Evolutionary conservation across 352 stramenopile genomes (phyloP).

Genomic region (Phytophthora citrophthora): DNA sequence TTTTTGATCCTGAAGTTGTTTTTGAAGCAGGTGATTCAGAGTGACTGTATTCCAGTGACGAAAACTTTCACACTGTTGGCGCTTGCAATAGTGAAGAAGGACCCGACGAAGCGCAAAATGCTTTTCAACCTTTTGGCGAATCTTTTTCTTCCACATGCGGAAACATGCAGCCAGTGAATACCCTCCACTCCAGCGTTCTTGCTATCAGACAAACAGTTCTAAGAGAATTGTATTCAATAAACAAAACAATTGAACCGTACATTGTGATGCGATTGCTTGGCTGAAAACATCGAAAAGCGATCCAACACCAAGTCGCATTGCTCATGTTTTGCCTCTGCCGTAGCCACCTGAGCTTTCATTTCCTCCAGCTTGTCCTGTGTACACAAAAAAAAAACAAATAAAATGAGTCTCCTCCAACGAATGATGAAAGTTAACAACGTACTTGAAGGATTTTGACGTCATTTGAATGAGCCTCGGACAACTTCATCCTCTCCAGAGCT

Average conservation of each 20-base stretch:
- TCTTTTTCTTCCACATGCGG: conserved; percentile 32
- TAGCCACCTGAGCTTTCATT: conserved; percentile 31
- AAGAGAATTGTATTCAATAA: not conserved
- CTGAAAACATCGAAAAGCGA: conserved; percentile 37
- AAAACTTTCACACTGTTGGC: conserved; percentile 18
- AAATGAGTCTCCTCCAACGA: not conserved
- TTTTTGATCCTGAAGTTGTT: conserved; percentile 38
- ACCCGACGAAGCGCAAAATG: conserved; percentile 5
- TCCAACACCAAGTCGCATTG: conserved; percentile 31
- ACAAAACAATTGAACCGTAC: conserved; percentile 18
- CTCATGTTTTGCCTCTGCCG: conserved; percentile 9
- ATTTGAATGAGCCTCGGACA: conserved; percentile 53
- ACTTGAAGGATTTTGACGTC: conserved; percentile 54
- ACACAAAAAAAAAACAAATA: conserved; percentile 8
- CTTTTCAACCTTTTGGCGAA: conserved; percentile 1
- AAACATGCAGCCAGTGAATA: conserved; percentile 36
- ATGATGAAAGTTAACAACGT: conserved; percentile 1
- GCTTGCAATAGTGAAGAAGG: conserved; percentile 23
- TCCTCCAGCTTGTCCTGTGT: conserved; percentile 50
- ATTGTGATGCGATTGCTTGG: conserved; percentile 22
- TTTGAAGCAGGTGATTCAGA: conserved; percentile 3
- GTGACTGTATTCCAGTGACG: conserved; percentile 23
- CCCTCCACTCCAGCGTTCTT: conserved; percentile 27
- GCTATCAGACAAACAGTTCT: conserved; percentile 10
- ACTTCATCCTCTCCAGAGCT: conserved; percentile 51